These are phyloP conservation scores for Leccinum aurantiacum DNA, from an alignment of 768 basidiomycete species.

Conservation along the genomic window DNA sequence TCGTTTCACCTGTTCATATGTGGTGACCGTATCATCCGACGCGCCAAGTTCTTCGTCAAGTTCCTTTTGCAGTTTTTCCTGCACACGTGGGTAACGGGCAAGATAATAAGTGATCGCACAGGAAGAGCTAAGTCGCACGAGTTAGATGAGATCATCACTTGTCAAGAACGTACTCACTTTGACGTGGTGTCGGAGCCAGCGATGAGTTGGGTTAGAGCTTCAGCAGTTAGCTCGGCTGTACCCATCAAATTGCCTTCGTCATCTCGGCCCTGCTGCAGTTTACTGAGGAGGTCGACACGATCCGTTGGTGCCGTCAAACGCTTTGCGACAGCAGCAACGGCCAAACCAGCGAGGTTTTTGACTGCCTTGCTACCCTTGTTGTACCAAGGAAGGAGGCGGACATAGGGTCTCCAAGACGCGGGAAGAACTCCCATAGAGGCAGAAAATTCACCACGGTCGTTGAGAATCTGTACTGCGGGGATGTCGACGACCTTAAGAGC, in stretches of 20 bases:
- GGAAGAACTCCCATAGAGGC: constrained; percentile 82
- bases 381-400: constrained; percentile 75
- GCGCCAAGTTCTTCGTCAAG: constrained; percentile 59
- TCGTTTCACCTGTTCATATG: constrained; percentile 67
- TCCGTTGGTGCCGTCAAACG: constrained; percentile 69
- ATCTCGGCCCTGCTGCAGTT: constrained; percentile 77
- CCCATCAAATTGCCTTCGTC: constrained; percentile 79
- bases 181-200: constrained; percentile 93
- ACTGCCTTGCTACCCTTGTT: constrained; percentile 63
- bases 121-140: constrained; percentile 57
- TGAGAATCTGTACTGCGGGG: constrained; percentile 83
- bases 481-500: constrained; percentile 54
- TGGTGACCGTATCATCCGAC: constrained; percentile 60
- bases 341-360: constrained; percentile 73
- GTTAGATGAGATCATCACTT: constrained; percentile 1
- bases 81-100: constrained; percentile 61
- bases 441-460: constrained; percentile 84
- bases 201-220: constrained; percentile 82
- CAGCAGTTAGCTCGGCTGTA: constrained; percentile 81
- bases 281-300: constrained; percentile 77
- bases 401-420: constrained; percentile 65
- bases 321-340: constrained; percentile 76
- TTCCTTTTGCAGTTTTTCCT: constrained; percentile 74
- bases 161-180: constrained; percentile 52
- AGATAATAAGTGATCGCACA: constrained; percentile 89